These are phyloP conservation scores for Sporobolomyces phaffii DNA, from an alignment of 768 basidiomycete species.

Conservation along the genomic window DNA sequence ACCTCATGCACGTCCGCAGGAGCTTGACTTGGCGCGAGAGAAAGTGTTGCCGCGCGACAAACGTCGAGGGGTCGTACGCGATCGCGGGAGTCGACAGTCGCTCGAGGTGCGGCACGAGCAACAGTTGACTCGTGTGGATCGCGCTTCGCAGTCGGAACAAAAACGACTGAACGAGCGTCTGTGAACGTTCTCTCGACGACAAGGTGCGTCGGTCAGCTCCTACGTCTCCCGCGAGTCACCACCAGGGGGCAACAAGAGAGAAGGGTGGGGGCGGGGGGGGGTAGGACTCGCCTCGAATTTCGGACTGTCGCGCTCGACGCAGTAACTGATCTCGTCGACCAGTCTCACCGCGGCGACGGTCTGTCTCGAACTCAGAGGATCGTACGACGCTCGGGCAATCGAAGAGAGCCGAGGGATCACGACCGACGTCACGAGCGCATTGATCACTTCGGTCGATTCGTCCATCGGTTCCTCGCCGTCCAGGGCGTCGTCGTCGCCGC, in stretches of 20 bases:
- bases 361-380: constrained; percentile 47
- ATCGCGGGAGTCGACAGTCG: constrained; percentile 42
- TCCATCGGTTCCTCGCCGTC: constrained; percentile 42
- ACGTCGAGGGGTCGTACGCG: constrained; percentile 47
- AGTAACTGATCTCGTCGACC: constrained; percentile 47
- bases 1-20: constrained; percentile 45
- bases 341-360: constrained; percentile 47
- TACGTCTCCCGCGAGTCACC: no score
- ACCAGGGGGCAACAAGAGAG: no score
- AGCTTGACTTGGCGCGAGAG: constrained; percentile 46
- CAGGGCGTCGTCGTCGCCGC: constrained; percentile 5
- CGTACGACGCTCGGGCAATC: constrained; percentile 45
- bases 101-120: constrained; percentile 31
- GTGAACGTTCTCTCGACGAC: not conserved
- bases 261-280: not conserved
- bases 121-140: constrained; percentile 9
- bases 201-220: no score
- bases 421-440: constrained; percentile 47
- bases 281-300: constrained; percentile 46
- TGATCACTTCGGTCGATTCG: constrained; percentile 46
- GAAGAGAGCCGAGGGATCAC: constrained; percentile 46
- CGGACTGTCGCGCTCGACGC: constrained; percentile 45
- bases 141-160: constrained; percentile 26
- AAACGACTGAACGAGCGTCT: constrained; percentile 36
- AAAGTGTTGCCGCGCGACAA: constrained; percentile 45